Percentiles rank a stretch among this genome's conserved stretches.
Evolutionary conservation across 495 filamentous ascomycete species (phyloP).

Genomic region (Aspergillus haitiensis): DNA sequence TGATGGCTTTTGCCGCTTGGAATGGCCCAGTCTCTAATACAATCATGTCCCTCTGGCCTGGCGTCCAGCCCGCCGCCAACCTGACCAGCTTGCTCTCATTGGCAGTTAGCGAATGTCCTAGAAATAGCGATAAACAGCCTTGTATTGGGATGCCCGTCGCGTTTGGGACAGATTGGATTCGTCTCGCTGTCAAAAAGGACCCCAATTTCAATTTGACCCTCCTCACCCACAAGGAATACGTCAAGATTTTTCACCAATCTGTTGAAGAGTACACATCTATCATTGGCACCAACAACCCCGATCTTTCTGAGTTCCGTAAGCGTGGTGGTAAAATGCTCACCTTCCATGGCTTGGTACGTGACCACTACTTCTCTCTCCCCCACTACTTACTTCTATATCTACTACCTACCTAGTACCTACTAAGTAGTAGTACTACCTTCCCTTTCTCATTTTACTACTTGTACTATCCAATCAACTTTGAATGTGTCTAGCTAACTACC

Average conservation of each 20-base stretch:
- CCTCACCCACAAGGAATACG: conserved; percentile 12
- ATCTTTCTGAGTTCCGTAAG: conserved; percentile 17
- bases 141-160: conserved; percentile 12
- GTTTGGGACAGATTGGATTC: conserved; percentile 14
- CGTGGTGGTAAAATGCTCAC: conserved; percentile 21
- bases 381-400: conserved; percentile 3
- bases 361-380: neutral
- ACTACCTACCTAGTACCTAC: neutral
- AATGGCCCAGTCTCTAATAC: neutral
- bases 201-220: conserved; percentile 8
- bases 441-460: too few species aligned
- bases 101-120: conserved; percentile 5
- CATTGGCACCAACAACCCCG: conserved; percentile 16
- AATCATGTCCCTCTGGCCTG: neutral
- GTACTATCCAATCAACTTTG: neutral
- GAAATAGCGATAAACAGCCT: neutral
- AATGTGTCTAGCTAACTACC: neutral
- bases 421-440: too few species aligned
- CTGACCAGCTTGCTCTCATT: conserved; percentile 6
- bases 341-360: conserved; percentile 21
- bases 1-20: conserved; percentile 15
- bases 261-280: conserved; percentile 17
- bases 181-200: conserved; percentile 12
- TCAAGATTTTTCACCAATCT: conserved; percentile 10
- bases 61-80: conserved; percentile 7